phyloP scores from a whole-genome alignment of 73 alveolate species.

The Tetrahymena thermophila region DNA sequence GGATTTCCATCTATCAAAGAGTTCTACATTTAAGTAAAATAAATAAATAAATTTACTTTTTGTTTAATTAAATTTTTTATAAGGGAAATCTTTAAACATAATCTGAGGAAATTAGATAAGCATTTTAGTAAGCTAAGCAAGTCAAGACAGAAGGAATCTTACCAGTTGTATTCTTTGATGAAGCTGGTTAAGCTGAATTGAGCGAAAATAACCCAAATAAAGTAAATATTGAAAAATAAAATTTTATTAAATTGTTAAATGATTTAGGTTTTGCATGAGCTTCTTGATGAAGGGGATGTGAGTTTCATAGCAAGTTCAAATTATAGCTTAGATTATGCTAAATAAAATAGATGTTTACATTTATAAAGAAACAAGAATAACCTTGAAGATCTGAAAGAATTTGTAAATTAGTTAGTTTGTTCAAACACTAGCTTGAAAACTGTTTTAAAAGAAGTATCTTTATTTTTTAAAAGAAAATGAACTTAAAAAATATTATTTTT shows the following conservation, averaged over 20 bases:
- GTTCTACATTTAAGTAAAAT: neutral
- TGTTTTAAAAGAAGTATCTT: neutral
- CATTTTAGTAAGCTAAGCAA: neutral
- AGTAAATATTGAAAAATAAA: slow-evolving; percentile 18
- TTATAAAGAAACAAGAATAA: neutral
- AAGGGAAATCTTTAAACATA: slow-evolving; percentile 4
- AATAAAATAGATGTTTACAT: neutral
- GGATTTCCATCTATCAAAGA: neutral
- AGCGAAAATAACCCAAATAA: slow-evolving; percentile 63
- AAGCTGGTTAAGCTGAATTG: slow-evolving; percentile 69
- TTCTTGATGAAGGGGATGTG: neutral
- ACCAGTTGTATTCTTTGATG: slow-evolving; percentile 63
- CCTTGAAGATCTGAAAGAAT: neutral
- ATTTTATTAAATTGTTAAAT: neutral
- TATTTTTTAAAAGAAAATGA: neutral
- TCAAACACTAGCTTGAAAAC: neutral
- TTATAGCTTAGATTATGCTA: neutral
- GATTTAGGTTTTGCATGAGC: neutral
- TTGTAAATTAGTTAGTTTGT: neutral
- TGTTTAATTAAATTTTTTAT: no score
- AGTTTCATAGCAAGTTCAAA: neutral
- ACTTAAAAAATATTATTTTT: neutral
- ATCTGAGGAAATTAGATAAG: neutral
- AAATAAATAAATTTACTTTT: no score
- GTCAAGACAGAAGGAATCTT: neutral